These are phyloP conservation scores for Dendrobium chrysotoxum DNA, from an alignment of 106 monocot genomes.

Conservation along the genomic window DNA sequence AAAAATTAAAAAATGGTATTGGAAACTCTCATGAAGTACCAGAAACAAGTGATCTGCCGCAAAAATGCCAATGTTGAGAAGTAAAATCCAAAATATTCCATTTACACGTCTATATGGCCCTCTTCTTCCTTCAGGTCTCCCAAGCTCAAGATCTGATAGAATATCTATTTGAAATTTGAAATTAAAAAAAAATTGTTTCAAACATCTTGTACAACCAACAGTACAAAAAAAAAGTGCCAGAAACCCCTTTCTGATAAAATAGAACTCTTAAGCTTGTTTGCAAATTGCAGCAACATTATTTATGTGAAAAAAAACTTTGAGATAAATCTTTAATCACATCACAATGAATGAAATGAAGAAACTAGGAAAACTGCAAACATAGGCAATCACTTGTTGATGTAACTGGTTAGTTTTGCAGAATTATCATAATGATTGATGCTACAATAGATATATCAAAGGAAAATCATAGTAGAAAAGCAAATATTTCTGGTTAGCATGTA, in stretches of 20 bases:
- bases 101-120: conserved; percentile 38
- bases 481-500: not conserved
- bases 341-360: not conserved
- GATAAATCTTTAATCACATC: not conserved
- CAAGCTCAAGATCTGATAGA: conserved; percentile 61
- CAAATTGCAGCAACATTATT: not conserved
- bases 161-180: conserved; percentile 24
- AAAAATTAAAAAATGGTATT: not conserved
- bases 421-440: not conserved
- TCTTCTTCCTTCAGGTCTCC: conserved; percentile 41
- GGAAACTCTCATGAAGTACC: conserved; percentile 23
- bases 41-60: conserved; percentile 83
- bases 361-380: not conserved
- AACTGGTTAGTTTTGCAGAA: not conserved
- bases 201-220: not conserved
- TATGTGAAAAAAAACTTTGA: not conserved
- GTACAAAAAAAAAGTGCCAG: not conserved
- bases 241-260: not conserved
- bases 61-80: conserved; percentile 77
- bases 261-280: not conserved
- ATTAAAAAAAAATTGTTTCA: not conserved
- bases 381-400: not conserved
- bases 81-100: conserved; percentile 95
- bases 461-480: not conserved
- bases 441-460: not conserved